Conservation (phyloP, 2,329 filamentous ascomycete species). For the Fusarium sp. region DNA sequence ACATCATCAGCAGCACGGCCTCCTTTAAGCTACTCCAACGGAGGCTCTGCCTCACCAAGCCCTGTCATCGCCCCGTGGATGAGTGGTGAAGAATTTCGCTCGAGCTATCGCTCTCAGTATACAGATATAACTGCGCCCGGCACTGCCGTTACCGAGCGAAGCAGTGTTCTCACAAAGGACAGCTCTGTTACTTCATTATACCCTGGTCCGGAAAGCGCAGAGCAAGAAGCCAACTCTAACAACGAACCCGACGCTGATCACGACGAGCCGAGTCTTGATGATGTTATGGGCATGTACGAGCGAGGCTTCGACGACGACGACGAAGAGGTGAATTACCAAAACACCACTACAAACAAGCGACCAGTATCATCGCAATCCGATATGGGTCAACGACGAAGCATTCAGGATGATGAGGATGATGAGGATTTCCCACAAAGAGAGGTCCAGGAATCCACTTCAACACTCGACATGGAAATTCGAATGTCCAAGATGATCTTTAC, state of each 20-base stretch:
- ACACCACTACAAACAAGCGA: slow-evolving; percentile 19
- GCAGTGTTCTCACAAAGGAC: slow-evolving; percentile 82
- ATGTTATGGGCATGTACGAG: slow-evolving; percentile 78
- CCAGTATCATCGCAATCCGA: slow-evolving; percentile 56
- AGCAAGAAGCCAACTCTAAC: slow-evolving; percentile 52
- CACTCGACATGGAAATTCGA: slow-evolving; percentile 54
- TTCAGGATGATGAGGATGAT: slow-evolving; percentile 27
- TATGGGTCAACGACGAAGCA: slow-evolving; percentile 27
- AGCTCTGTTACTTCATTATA: slow-evolving; percentile 78
- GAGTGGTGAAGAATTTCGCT: slow-evolving; percentile 64
- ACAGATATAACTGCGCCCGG: slow-evolving; percentile 69
- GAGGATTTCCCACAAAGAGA: slow-evolving; percentile 38
- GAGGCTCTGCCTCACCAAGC: slow-evolving; percentile 52
- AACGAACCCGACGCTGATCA: slow-evolving; percentile 52
- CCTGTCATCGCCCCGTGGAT: slow-evolving; percentile 60
- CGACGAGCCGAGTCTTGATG: slow-evolving; percentile 72
- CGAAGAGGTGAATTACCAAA: slow-evolving; percentile 51
- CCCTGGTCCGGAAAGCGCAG: slow-evolving; percentile 33
- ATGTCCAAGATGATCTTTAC: slow-evolving; percentile 57
- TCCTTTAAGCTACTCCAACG: slow-evolving; percentile 49
- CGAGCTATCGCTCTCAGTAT: slow-evolving; percentile 68
- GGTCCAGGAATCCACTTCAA: slow-evolving; percentile 42
- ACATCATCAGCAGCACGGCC: slow-evolving; percentile 46
- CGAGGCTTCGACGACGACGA: slow-evolving; percentile 66
- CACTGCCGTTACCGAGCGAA: slow-evolving; percentile 78